Conservation (phyloP, 441 rosid genomes). For the Metrosideros polymorpha region DNA sequence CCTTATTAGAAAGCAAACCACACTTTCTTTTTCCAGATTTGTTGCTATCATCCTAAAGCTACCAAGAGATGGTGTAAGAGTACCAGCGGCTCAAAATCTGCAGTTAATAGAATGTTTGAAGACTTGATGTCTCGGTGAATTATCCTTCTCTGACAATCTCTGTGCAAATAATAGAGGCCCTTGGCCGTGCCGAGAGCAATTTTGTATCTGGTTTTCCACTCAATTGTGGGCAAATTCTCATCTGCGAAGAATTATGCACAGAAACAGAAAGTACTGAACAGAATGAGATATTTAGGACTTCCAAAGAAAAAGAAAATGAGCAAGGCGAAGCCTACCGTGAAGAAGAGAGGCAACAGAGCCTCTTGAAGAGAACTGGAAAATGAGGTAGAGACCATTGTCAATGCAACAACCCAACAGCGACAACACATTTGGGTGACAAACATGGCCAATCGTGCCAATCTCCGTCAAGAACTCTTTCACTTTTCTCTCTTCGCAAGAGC, state of each 20-base stretch:
- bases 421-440: slow-evolving; percentile 69
- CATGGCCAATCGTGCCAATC: slow-evolving; percentile 96
- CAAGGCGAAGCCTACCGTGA: slow-evolving; percentile 44
- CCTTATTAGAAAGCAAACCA: not conserved
- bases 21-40: not conserved
- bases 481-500: slow-evolving; percentile 72
- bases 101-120: slow-evolving; percentile 68
- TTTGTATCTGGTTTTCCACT: slow-evolving; percentile 73
- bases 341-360: slow-evolving; percentile 92
- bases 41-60: not conserved
- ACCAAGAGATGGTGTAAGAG: not conserved
- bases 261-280: not conserved
- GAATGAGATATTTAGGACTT: not conserved
- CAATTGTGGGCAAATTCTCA: slow-evolving; percentile 36
- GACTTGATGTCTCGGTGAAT: slow-evolving; percentile 93
- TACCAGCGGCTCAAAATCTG: slow-evolving; percentile 72
- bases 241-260: slow-evolving; percentile 25
- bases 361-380: slow-evolving; percentile 73
- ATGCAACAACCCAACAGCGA: slow-evolving; percentile 81
- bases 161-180: slow-evolving; percentile 84
- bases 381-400: slow-evolving; percentile 84
- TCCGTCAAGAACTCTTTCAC: slow-evolving; percentile 87
- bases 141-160: slow-evolving; percentile 86
- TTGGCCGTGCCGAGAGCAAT: slow-evolving; percentile 75
- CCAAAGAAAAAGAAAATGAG: not conserved